Evolutionary conservation across 768 basidiomycete genomes (phyloP), one percentile per base, ranked within the genome.

Genomic region (Dioszegia aurantiaca): DNA sequence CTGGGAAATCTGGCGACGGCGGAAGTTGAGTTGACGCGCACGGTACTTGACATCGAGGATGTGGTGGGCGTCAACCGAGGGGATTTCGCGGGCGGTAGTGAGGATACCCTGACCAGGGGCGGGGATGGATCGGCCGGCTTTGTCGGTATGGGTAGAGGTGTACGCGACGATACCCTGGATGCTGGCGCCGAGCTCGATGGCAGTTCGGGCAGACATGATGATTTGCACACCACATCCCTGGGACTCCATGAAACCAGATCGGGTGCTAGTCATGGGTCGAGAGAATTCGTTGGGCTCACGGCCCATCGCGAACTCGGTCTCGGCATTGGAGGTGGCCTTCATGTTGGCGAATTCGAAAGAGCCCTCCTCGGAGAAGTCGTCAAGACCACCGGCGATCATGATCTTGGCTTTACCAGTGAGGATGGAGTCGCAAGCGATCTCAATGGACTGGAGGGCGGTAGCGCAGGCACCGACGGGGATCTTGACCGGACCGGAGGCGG

Each of bases 301-400:
- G 61, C 95, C 95, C 88, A 95, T 95, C 3, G 93, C 94, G 72
- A 97, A 89, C 77, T 99, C 95, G 28, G 90, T 90, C 77, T 92
- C 90, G 1, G 93, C 87, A 72, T 94, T 97, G 79, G 88, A 90
- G 4, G 95, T 99, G 0, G 95, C 95, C 79, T 97, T 95, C 95
- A 99, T 99, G 81, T 98, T 97, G 48, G 92, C 95, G 78, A 99
- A 99, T 77, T 99, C 94, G 77, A 86, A 97, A 8, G 94, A 97
- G 17, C 94, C 95, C 79, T 99, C 95, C 78, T 99, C 95, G 63
- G 87, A 89, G 76, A 98, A 84, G 76, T 99, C 95, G 72, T 99
- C 95, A 80, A 93, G 97, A 58, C 95, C 95, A 75, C 95, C 95
- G 33, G 94, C 89, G 60, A 99, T 86, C 95, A 99, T 99, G 73